Evolutionary conservation across 352 stramenopile genomes (phyloP).

Genomic region (Phytophthora brassicae): DNA sequence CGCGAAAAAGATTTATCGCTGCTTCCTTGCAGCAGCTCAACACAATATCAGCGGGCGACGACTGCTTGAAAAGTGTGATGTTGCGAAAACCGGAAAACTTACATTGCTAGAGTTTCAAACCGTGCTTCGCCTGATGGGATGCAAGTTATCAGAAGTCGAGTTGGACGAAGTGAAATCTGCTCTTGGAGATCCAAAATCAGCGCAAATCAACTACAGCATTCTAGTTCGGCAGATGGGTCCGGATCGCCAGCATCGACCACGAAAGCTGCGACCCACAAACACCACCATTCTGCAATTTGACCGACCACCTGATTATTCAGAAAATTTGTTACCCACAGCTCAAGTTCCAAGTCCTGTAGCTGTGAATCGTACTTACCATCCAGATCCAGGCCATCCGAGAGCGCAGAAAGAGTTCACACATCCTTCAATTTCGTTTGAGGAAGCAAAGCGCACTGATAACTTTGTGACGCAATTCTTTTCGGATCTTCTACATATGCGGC

Average conservation of each 20-base stretch:
- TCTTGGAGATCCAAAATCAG: slow-evolving; percentile 45
- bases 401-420: slow-evolving; percentile 2
- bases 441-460: slow-evolving; percentile 44
- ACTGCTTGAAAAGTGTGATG: slow-evolving; percentile 75
- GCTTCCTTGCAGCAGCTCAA: slow-evolving; percentile 67
- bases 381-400: neutral
- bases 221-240: slow-evolving; percentile 51
- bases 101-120: slow-evolving; percentile 74
- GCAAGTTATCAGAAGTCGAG: slow-evolving; percentile 50
- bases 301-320: slow-evolving; percentile 10
- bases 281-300: slow-evolving; percentile 16
- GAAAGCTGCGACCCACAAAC: slow-evolving; percentile 22
- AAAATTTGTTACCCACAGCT: slow-evolving; percentile 10
- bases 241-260: slow-evolving; percentile 23
- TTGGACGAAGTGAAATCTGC: slow-evolving; percentile 50
- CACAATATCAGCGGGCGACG: slow-evolving; percentile 74
- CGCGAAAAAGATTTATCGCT: slow-evolving; percentile 66
- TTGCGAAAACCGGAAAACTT: slow-evolving; percentile 47
- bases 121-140: slow-evolving; percentile 78
- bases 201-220: slow-evolving; percentile 51
- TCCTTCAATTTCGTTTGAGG: slow-evolving; percentile 33
- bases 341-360: slow-evolving; percentile 21
- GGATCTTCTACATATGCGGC: slow-evolving; percentile 48
- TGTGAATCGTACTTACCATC: slow-evolving; percentile 8
- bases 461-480: slow-evolving; percentile 52